Evolutionary conservation across 2,329 filamentous ascomycete species (phyloP).

Genomic region (Aspergillus novoparasiticus): DNA sequence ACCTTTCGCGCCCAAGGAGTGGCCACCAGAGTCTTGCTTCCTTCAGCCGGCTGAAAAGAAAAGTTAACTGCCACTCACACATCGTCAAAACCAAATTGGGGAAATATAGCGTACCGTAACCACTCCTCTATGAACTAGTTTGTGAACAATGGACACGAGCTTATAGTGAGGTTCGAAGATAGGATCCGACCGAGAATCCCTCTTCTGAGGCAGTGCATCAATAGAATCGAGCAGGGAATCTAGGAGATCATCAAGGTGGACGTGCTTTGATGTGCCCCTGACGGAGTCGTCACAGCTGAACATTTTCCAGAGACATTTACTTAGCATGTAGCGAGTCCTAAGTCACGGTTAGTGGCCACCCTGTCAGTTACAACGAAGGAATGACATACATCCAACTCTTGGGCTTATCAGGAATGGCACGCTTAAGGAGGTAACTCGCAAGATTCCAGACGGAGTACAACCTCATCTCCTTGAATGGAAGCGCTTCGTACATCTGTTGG

Average conservation of each 20-base stretch:
- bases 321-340: slow-evolving; percentile 67
- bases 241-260: slow-evolving; percentile 53
- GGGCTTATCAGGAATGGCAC: slow-evolving; percentile 60
- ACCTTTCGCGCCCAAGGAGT: slow-evolving; percentile 60
- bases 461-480: slow-evolving; percentile 61
- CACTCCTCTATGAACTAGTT: slow-evolving; percentile 64
- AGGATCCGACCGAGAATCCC: slow-evolving; percentile 67
- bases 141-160: slow-evolving; percentile 78
- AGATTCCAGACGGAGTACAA: slow-evolving; percentile 66
- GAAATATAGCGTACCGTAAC: slow-evolving; percentile 41
- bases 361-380: background rate
- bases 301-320: slow-evolving; percentile 75
- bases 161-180: slow-evolving; percentile 93
- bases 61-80: background rate
- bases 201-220: slow-evolving; percentile 61
- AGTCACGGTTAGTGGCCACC: slow-evolving; percentile 24
- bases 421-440: slow-evolving; percentile 62
- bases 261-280: slow-evolving; percentile 37
- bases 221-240: slow-evolving; percentile 62
- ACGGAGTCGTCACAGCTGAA: slow-evolving; percentile 51
- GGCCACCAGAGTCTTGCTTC: slow-evolving; percentile 52
- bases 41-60: slow-evolving; percentile 47
- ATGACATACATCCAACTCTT: slow-evolving; percentile 63
- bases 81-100: background rate
- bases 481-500: slow-evolving; percentile 59